Evolutionary conservation across 1,139 yeast genomes (phyloP), one percentile per base, ranked within the genome.

Genomic region (Kurtzmaniella quercitrusa): DNA sequence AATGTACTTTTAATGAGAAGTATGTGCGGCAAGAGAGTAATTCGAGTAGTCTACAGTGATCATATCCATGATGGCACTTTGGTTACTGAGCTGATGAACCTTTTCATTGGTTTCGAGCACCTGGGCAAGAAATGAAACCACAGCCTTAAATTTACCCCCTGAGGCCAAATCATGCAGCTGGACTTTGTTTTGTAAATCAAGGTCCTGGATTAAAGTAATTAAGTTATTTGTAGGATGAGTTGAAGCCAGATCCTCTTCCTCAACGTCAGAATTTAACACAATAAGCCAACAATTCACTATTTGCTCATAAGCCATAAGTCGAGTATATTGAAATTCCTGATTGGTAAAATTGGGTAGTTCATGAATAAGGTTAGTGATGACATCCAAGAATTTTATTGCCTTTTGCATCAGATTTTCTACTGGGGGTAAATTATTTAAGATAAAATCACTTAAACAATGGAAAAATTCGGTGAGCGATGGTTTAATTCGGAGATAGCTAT

Each of bases 401-500:
- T 74, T 74, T 18, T 74, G 58, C 16, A 77, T 65, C 52, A 79
- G 80, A 15, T 70, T 59, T 57, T 85, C 90, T 46, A 80, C 74
- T 9, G 96, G 96, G 17, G 96, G 95, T 48, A 90, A 70, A 57
- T 85, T 86, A 56, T 79, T 82, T 50, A 86, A 70, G 7, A 89
- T 81, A 59, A 84, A 90, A 62, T 90, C 98, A 37, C 87, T 80
- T 44, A 91, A 67, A 40, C 94, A 83, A 53, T 79, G 75, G 50
- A 89, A 75, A 56, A 91, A 88, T 55, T 88, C 96, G 50, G 81
- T 77, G 47, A 90, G 75, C 46, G 71, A 66, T 1, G 89, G 82
- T 56, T 88, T 84, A 44, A 91, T 85, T 47, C 98, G 74, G 46
- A 88, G 71, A 63, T 84, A 93, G n/a, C 96, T 84, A 59, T 93